Conservation (phyloP, 352 stramenopile genomes). For the Pythium dissotocum region DNA sequence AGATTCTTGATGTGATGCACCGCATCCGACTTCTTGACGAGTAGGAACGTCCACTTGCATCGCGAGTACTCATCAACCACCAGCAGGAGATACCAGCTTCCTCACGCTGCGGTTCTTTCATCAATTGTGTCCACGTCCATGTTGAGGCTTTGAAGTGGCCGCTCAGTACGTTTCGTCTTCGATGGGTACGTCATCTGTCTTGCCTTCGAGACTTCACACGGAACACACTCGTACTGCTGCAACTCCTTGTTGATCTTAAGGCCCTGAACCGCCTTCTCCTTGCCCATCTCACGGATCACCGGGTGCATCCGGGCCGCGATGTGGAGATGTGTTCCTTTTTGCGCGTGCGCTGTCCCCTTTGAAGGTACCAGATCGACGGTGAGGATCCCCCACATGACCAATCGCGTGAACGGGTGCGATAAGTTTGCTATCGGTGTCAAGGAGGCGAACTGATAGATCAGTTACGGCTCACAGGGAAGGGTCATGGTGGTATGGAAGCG, state of each 20-base stretch:
- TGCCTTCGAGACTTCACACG: not conserved
- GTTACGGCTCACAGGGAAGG: no score
- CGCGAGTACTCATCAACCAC: not conserved
- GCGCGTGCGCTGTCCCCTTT: no score
- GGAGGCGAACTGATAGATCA: no score
- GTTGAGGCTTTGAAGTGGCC: not conserved
- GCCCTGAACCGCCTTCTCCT: not conserved
- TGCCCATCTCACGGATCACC: not conserved
- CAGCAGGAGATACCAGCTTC: not conserved
- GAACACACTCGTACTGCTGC: not conserved
- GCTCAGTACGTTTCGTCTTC: not conserved
- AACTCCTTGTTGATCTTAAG: not conserved
- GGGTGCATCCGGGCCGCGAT: no score
- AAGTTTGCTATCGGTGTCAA: no score
- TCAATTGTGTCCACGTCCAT: not conserved
- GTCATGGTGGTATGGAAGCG: no score
- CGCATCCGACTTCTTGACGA: not conserved
- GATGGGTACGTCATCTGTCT: not conserved
- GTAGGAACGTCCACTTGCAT: not conserved
- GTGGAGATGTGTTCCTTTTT: no score
- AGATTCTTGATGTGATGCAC: not conserved
- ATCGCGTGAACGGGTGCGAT: no score
- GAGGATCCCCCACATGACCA: no score
- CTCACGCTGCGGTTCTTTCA: not conserved
- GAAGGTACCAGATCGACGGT: no score